phyloP scores from a whole-genome alignment of 345 rosid species.

The Pugionium dolabratum region DNA sequence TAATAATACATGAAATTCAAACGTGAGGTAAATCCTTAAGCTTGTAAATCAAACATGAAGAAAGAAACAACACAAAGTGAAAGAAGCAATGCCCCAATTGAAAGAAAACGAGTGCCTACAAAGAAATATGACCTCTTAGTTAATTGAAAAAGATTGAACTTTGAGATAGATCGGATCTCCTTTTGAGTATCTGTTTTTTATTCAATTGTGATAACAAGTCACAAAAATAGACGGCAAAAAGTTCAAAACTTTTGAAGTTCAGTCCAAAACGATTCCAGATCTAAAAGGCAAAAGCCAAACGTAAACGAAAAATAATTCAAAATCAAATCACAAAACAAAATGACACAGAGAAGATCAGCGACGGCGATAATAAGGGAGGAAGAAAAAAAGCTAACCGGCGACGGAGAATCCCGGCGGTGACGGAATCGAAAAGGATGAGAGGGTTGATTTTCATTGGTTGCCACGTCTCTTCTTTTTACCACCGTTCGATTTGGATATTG shows the following conservation, averaged over 20 bases:
- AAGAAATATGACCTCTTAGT: neutral
- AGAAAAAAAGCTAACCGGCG: slow-evolving; percentile 20
- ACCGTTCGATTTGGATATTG: slow-evolving; percentile 40
- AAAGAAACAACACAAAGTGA: neutral
- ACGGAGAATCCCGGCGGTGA: slow-evolving; percentile 22
- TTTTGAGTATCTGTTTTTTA: too few species aligned
- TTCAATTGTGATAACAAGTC: too few species aligned
- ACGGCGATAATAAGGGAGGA: neutral
- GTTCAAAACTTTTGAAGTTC: neutral
- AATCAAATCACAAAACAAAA: slow-evolving; percentile 7
- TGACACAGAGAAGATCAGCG: neutral
- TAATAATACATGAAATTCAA: too few species aligned
- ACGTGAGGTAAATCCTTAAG: too few species aligned
- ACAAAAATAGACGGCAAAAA: too few species aligned
- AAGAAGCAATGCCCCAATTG: neutral
- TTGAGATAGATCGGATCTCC: neutral
- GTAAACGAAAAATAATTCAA: neutral
- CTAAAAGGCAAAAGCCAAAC: slow-evolving; percentile 1
- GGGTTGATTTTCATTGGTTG: neutral
- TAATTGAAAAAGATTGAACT: neutral
- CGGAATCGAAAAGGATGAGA: slow-evolving; percentile 10
- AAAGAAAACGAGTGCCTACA: neutral
- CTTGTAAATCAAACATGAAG: too few species aligned
- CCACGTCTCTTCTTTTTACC: slow-evolving; percentile 1
- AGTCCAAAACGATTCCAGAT: slow-evolving; percentile 7